Conservation (phyloP, 176 grass and related monocot species). For the Aegilops bicornis region DNA sequence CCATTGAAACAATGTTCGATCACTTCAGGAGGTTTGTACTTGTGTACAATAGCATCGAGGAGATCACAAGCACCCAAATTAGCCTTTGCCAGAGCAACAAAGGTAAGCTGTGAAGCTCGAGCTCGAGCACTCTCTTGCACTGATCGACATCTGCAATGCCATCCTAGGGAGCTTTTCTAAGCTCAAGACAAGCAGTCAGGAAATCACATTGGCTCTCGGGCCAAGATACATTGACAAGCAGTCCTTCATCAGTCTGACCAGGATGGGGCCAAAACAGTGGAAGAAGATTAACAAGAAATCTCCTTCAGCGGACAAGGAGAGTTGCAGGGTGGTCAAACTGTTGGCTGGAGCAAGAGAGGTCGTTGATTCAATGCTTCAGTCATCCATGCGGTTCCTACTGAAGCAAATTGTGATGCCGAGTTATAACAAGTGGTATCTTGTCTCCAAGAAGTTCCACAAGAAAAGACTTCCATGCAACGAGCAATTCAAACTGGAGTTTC, state of each 20-base stretch:
- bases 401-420: slow-evolving; percentile 8
- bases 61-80: slow-evolving; percentile 14
- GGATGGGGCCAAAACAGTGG: slow-evolving; percentile 39
- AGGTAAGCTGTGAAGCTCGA: slow-evolving; percentile 21
- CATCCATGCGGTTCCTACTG: background rate
- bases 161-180: slow-evolving; percentile 13
- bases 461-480: slow-evolving; percentile 10
- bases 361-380: slow-evolving; percentile 23
- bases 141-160: slow-evolving; percentile 29
- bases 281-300: slow-evolving; percentile 41
- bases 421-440: slow-evolving; percentile 39
- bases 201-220: background rate
- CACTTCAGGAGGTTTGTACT: background rate
- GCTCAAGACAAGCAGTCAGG: slow-evolving; percentile 16
- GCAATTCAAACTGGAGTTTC: background rate
- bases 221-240: background rate
- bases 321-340: slow-evolving; percentile 6
- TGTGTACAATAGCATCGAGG: background rate
- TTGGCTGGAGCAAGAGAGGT: slow-evolving; percentile 37
- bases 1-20: background rate
- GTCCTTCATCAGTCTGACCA: slow-evolving; percentile 22
- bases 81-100: background rate
- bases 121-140: slow-evolving; percentile 25
- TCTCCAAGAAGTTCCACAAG: slow-evolving; percentile 8
- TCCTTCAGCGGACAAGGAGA: background rate